phyloP scores from a whole-genome alignment of 192 early-diverging fungal genomes.

The Coemansia sp. region DNA sequence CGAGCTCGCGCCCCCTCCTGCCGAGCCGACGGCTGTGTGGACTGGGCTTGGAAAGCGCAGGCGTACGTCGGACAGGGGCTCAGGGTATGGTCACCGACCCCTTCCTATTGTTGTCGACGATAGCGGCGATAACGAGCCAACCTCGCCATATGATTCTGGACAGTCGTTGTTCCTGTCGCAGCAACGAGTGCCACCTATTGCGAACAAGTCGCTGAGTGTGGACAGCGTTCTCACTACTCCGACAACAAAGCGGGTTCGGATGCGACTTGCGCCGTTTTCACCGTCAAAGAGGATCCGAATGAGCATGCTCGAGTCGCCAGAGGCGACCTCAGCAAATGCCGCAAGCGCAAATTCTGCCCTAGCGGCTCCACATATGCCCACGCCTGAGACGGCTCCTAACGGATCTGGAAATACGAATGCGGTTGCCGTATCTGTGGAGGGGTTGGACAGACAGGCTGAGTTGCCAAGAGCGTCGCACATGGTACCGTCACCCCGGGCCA shows the following conservation, averaged over 20 bases:
- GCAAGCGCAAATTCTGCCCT: neutral
- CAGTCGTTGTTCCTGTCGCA: slow-evolving; percentile 3
- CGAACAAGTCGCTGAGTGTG: slow-evolving; percentile 5
- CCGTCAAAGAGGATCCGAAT: slow-evolving; percentile 46
- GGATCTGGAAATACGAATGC: neutral
- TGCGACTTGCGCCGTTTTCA: slow-evolving; percentile 13
- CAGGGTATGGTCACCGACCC: slow-evolving; percentile 23
- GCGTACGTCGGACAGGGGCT: slow-evolving; percentile 14
- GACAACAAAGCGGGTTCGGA: neutral
- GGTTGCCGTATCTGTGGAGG: neutral
- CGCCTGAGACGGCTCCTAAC: neutral
- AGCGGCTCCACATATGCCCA: neutral
- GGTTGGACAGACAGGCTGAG: neutral
- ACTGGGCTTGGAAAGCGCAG: slow-evolving; percentile 45
- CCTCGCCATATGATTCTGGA: neutral
- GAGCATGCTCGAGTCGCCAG: slow-evolving; percentile 20
- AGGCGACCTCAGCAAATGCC: neutral
- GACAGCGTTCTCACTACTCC: slow-evolving; percentile 1
- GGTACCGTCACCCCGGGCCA: neutral
- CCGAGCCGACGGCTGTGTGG: neutral
- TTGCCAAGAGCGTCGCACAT: neutral
- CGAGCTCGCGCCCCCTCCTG: neutral
- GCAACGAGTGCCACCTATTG: neutral
- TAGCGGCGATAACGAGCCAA: neutral
- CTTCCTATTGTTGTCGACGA: slow-evolving; percentile 23